Percentiles rank a stretch among this genome's conserved stretches.
phyloP scores from a whole-genome alignment of 306 rosid genomes.

The Quillaja saponaria region DNA sequence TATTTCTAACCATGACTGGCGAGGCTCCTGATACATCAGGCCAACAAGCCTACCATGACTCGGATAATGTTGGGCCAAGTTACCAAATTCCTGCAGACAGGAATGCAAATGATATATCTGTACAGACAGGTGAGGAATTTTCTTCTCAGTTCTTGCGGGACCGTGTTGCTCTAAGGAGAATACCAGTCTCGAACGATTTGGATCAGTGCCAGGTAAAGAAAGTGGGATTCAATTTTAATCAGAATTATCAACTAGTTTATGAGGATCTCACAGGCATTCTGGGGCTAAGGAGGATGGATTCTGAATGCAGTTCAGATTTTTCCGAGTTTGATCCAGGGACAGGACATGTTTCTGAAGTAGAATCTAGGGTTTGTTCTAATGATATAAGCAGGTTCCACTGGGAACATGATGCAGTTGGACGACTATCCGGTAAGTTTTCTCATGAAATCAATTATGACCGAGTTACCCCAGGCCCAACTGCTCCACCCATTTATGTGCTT shows the following conservation, averaged over 20 bases:
- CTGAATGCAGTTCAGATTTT: constrained; percentile 50
- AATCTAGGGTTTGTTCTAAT: constrained; percentile 47
- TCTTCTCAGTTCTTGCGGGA: constrained; percentile 74
- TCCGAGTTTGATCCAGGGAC: constrained; percentile 40
- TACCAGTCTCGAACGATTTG: constrained; percentile 41
- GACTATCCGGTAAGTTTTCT: constrained; percentile 40
- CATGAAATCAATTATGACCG: constrained; percentile 39
- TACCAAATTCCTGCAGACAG: constrained; percentile 32
- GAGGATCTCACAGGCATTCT: constrained; percentile 54
- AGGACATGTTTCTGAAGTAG: constrained; percentile 48
- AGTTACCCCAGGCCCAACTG: constrained; percentile 35
- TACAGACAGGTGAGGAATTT: constrained; percentile 91
- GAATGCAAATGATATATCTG: constrained; percentile 48
- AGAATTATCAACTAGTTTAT: constrained; percentile 36
- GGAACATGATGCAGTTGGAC: constrained; percentile 53
- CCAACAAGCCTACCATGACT: constrained; percentile 34
- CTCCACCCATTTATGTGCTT: constrained; percentile 33
- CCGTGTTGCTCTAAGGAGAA: constrained; percentile 55
- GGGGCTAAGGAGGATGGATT: constrained; percentile 45
- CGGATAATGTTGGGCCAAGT: constrained; percentile 29
- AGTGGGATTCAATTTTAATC: constrained; percentile 36
- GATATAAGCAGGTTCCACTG: constrained; percentile 41
- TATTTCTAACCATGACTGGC: constrained; percentile 57
- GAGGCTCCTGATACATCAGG: constrained; percentile 51
- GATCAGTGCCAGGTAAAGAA: constrained; percentile 47